Base-by-base conservation (phyloP, 805 yeast species). In the Monosporozyma unispora region DNA sequence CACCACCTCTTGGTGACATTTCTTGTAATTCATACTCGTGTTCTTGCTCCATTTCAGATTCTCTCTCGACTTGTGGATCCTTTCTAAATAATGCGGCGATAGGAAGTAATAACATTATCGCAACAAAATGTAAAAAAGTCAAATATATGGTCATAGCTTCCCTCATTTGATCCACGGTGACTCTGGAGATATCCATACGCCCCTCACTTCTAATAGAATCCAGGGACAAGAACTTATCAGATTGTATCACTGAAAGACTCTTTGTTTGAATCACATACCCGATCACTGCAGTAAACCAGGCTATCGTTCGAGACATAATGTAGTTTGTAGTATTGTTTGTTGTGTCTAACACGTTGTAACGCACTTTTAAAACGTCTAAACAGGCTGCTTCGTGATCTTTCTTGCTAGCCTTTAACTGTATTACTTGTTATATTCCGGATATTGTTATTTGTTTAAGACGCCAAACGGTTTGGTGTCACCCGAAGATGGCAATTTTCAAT, bases 181-280 rank as follows among this genome's bases (percentile, higher is more conserved):
- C 29, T 22, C 22, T 43, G 25, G 45, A 28, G 25, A 43, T 19
- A 19, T 43, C 38, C 25, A 43, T 43, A 4, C 22, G 22, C 8
- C 35, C 45, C 11, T 40, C 48, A 31, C 23, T 19, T 41, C 23
- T 22, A 10, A 28, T 28, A n/a, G 28, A 23, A 23, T 46, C 48
- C 31, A 40, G 19, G n/a, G 37, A 21, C 19, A 37, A 18, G 11
- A 51, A 41, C 4, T 42, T 16, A 12, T 51, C 40, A 12, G 51
- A 48, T 29, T 46, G 64, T 4, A 63, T 49, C 22, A 52, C 46
- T 8, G 65, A 58, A 39, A 63, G 44, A 40, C 61, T 50, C 49
- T 56, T 62, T 7, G 66, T 62, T 49, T 63, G 67, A 10, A 61
- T 44, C 16, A 61, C 63, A 45, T 63, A 63, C 27, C 64, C 61